Evolutionary conservation across 2,329 filamentous ascomycete species (phyloP).

Genomic region (Corynespora cassiicola): DNA sequence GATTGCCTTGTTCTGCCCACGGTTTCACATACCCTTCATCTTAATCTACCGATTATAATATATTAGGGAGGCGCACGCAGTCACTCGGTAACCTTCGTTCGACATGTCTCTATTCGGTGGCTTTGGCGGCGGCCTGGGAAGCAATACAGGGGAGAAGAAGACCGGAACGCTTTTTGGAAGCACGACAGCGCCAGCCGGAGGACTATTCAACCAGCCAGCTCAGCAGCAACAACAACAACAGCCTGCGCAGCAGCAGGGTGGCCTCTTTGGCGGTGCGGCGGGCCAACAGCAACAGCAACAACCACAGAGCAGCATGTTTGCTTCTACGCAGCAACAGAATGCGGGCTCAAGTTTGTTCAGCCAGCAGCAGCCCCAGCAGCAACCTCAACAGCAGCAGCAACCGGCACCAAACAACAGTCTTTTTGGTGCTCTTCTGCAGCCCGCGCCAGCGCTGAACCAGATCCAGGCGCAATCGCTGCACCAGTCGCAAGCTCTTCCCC

Average conservation of each 20-base stretch:
- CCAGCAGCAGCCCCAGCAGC: conserved; percentile 49
- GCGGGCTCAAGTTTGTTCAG: conserved; percentile 48
- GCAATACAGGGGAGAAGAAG: conserved; percentile 42
- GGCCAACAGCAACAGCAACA: conserved; percentile 15
- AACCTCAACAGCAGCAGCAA: conserved; percentile 47
- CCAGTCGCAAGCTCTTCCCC: conserved; percentile 44
- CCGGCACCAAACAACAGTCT: conserved; percentile 48
- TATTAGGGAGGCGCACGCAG: too few relatives aligned
- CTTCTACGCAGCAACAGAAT: conserved; percentile 33
- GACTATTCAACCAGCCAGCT: conserved; percentile 48
- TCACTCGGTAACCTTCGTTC: background rate
- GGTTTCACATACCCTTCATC: too few relatives aligned
- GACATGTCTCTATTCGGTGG: conserved; percentile 41
- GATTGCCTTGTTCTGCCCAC: too few relatives aligned
- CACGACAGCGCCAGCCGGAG: conserved; percentile 43
- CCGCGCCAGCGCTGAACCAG: conserved; percentile 35
- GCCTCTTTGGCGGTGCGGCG: conserved; percentile 23
- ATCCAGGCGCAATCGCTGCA: conserved; percentile 42
- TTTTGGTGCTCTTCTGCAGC: conserved; percentile 42
- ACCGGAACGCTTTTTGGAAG: conserved; percentile 46
- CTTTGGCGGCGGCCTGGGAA: conserved; percentile 17
- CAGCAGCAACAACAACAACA: conserved; percentile 39
- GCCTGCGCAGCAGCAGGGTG: conserved; percentile 32
- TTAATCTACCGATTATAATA: too few relatives aligned
- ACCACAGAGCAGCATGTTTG: conserved; percentile 26